Percentiles rank a stretch among this genome's conserved stretches.
Conservation (phyloP, 768 basidiomycete species). For the Thelephora ganbajun region DNA sequence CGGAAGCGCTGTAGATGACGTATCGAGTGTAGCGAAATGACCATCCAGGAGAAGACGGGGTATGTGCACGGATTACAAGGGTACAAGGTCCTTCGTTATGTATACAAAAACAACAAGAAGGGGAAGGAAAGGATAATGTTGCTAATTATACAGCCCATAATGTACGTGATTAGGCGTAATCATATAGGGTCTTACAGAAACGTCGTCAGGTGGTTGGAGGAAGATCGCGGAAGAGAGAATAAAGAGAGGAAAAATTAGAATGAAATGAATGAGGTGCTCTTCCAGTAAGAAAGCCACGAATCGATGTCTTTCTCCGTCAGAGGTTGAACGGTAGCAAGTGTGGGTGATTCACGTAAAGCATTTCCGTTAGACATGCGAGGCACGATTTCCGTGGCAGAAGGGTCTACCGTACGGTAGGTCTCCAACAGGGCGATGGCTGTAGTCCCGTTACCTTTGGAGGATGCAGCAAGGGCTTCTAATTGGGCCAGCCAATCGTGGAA, state of each 20-base stretch:
- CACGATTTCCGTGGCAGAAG: background rate
- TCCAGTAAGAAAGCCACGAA: background rate
- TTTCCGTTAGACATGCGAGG: background rate
- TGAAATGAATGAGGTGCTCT: background rate
- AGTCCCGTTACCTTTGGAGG: slow-evolving; percentile 9
- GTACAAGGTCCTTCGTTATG: no score
- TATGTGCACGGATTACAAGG: no score
- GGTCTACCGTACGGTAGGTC: background rate
- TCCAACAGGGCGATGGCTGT: slow-evolving; percentile 8
- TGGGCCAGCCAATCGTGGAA: slow-evolving; percentile 3
- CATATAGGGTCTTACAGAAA: no score
- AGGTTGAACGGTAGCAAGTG: background rate
- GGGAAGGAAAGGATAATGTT: no score
- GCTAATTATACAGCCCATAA: no score
- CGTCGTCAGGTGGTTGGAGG: no score
- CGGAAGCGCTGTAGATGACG: no score
- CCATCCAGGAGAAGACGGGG: no score
- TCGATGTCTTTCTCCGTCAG: slow-evolving; percentile 1
- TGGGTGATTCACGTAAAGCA: background rate
- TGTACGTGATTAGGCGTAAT: no score
- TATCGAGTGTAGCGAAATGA: no score
- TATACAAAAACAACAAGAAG: no score
- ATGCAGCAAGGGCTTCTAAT: slow-evolving; percentile 3
- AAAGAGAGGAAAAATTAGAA: background rate
- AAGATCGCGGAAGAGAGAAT: background rate